Base-by-base conservation (phyloP, 345 rosid genomes). In the Corymbia maculata region DNA sequence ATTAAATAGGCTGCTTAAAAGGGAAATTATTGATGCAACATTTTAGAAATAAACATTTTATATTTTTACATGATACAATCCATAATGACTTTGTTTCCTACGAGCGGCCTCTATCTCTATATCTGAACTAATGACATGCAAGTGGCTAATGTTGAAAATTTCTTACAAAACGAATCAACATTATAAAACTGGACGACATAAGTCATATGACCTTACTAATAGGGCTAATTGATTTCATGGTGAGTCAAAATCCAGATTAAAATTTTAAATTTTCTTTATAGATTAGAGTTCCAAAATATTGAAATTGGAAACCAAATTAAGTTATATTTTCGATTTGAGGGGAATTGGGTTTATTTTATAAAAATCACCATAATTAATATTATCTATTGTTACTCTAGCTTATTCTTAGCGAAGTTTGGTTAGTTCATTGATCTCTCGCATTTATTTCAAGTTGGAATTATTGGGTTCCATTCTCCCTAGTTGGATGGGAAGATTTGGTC, bases 211-310 rank as follows among this genome's bases (percentile, higher is more conserved):
- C 17, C 14, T n/a, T 28, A 64, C 36, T 6, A 6, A 64, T 13
- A 16, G 0, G 2, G 75, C 9, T n/a, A 13, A 64, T n/a, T 64
- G 15, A 32, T 64, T 64, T n/a, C 17, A 64, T 13, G 19, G 7
- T 64, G 17, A 28, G 36, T n/a, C 19, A 64, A 64, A 36, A 13
- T n/a, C 13, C 5, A 2, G n/a, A 6, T n/a, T 2, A 5, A 13
- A 7, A 14, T n/a, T 64, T 64, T 4, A 14, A n/a, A n/a, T n/a
- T 2, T 64, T 64, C 0, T 64, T n/a, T n/a, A n/a, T 13, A 0
- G 19, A 2, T 64, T 64, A 0, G 0, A 7, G 5, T n/a, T 64
- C 9, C 5, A 64, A n/a, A 64, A 64, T 28, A n/a, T 13, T 64
- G 1, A 1, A 1, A n/a, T 64, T 6, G 70, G 36, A 64, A n/a